Base-by-base conservation (phyloP, 2,329 filamentous ascomycete species). In the Verticillium longisporum region DNA sequence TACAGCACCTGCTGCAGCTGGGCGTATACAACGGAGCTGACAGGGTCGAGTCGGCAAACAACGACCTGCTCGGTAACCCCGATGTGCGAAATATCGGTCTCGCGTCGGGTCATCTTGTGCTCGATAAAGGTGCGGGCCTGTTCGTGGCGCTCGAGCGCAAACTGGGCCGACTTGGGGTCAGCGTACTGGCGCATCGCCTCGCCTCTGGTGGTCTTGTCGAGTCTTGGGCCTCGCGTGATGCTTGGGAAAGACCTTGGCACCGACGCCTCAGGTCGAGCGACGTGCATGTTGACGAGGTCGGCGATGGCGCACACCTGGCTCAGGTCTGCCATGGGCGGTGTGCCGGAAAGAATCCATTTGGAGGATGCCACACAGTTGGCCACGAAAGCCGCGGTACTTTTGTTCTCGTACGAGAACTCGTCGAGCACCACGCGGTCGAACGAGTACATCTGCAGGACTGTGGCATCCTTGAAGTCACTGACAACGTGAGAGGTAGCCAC, bases 331-430 rank as follows among this genome's bases (percentile, higher is more conserved):
- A 75, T 68, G 1, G 75, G 74, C 0, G 77, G 77, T 0, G 78
- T 80, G 1, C 74, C 78, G 0, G 77, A 79, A 1, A 80, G 68
- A 36, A 78, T 69, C 77, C 77, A 80, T 58, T 77, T 79, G 9
- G 73, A 68, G 26, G 62, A 63, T 4, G 77, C 71, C 1, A 69
- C 58, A 6, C 66, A 66, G 9, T 71, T 67, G 18, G 65, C 63
- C 26, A 79, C 65, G 63, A 79, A 78, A 7, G 71, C 64, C 0
- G 68, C 63, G 2, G 73, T 66, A 2, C 61, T 33, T 3, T 62
- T 61, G 31, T 76, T 71, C 41, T 72, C 66, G 61, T 79, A 79
- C 0, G 77, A 77, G 63, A 75, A 78, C 62, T 80, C 78, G 61
- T 80, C 78, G 64, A 74, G 74, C 10, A 80, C 69, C 11, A 78